Percentiles rank a stretch among this genome's conserved stretches.
These are phyloP conservation scores for Phytophthora citricola DNA, from an alignment of 352 stramenopile species.

Conservation along the genomic window DNA sequence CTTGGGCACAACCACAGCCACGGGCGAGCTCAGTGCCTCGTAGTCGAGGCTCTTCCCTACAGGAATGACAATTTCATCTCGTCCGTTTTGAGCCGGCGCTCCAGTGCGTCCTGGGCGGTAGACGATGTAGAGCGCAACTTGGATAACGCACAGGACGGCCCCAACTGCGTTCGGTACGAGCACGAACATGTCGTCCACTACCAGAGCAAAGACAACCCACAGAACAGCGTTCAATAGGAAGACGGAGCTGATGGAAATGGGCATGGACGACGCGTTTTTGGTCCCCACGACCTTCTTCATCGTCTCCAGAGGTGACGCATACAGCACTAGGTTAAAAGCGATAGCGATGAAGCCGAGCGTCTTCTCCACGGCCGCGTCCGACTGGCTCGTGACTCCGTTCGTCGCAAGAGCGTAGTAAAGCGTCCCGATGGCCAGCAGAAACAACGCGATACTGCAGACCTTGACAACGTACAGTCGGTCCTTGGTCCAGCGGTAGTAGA, in stretches of 20 bases:
- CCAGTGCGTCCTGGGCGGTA: slow-evolving; percentile 30
- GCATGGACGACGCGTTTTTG: slow-evolving; percentile 52
- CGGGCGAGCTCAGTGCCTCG: slow-evolving; percentile 15
- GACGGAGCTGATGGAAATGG: slow-evolving; percentile 47
- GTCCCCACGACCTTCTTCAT: slow-evolving; percentile 49
- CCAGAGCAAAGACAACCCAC: slow-evolving; percentile 56
- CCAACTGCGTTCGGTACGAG: slow-evolving; percentile 47
- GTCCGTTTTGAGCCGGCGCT: neutral
- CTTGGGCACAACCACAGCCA: neutral
- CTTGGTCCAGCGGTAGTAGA: slow-evolving; percentile 43
- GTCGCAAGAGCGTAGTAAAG: slow-evolving; percentile 46
- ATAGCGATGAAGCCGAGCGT: slow-evolving; percentile 48
- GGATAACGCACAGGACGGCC: slow-evolving; percentile 37
- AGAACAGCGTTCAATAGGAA: slow-evolving; percentile 49
- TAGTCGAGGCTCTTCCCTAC: slow-evolving; percentile 17
- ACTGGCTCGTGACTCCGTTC: slow-evolving; percentile 32
- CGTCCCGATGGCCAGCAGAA: slow-evolving; percentile 30
- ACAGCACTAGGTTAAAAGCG: slow-evolving; percentile 49
- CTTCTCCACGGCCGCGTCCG: slow-evolving; percentile 33
- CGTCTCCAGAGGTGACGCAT: slow-evolving; percentile 50
- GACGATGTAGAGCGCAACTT: slow-evolving; percentile 52
- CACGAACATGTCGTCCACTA: slow-evolving; percentile 43
- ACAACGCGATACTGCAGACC: slow-evolving; percentile 15
- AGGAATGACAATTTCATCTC: slow-evolving; percentile 10
- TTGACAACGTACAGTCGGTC: slow-evolving; percentile 35